These are phyloP conservation scores for Arctium minus DNA, from an alignment of 129 eudicot species.

Conservation along the genomic window DNA sequence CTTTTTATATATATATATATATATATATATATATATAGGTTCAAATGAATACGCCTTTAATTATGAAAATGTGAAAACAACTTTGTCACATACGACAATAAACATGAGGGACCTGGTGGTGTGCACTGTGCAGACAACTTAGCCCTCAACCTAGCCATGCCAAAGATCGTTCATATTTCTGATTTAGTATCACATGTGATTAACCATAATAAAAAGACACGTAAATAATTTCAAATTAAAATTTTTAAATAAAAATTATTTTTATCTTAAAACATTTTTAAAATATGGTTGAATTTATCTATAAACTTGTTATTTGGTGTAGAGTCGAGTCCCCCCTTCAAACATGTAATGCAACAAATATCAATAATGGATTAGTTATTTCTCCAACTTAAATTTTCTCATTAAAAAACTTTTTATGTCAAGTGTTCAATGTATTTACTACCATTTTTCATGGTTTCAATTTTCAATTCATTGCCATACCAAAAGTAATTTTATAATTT, in stretches of 20 bases:
- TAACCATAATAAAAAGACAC: too few relatives aligned
- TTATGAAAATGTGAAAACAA: background rate
- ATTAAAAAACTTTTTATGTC: background rate
- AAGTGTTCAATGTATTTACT: background rate
- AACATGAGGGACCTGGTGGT: background rate
- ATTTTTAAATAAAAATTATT: too few relatives aligned
- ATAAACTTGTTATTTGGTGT: background rate
- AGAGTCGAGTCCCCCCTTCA: background rate
- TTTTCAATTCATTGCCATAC: background rate
- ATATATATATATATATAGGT: too few relatives aligned
- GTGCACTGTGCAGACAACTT: too few relatives aligned
- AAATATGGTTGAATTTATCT: background rate
- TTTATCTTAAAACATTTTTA: too few relatives aligned
- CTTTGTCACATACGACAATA: background rate
- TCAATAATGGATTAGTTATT: slow-evolving; percentile 7
- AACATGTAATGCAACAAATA: slow-evolving; percentile 1
- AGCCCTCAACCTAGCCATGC: background rate
- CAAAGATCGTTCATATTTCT: background rate
- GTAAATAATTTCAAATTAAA: too few relatives aligned
- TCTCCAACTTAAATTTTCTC: background rate
- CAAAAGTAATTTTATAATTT: too few relatives aligned
- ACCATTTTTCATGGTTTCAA: background rate
- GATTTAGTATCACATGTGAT: background rate
- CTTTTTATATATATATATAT: too few relatives aligned
- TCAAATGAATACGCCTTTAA: background rate